A percentile compares a stretch with the other conserved stretches of the same genome.
Evolutionary conservation across 2,329 filamentous ascomycete species (phyloP).

Genomic region (Arthrobotrys musiformis): DNA sequence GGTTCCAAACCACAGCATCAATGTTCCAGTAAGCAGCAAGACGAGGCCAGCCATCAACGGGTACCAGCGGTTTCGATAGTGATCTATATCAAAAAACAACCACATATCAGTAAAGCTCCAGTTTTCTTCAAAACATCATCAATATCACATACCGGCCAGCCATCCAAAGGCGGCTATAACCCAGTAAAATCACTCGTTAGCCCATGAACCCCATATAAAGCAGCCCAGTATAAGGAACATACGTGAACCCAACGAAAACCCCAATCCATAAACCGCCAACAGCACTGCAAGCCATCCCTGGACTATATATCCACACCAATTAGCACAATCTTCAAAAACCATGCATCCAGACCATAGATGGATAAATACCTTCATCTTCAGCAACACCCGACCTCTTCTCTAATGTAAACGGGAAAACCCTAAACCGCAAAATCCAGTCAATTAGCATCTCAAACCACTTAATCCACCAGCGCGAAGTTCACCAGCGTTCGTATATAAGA

Average conservation of each 20-base stretch:
- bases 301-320: conserved; percentile 22
- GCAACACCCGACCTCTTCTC: conserved; percentile 44
- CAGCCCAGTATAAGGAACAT: conserved; percentile 6
- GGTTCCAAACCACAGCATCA: conserved; percentile 52
- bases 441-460: not conserved
- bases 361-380: conserved; percentile 41
- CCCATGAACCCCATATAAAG: not conserved
- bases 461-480: not conserved
- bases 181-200: conserved; percentile 10
- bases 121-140: not conserved
- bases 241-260: conserved; percentile 53
- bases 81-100: conserved; percentile 15
- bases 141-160: conserved; percentile 42
- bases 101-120: conserved; percentile 6
- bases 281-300: conserved; percentile 52
- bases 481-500: not conserved
- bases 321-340: not conserved
- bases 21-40: conserved; percentile 32
- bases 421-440: not conserved
- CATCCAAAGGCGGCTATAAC: conserved; percentile 51
- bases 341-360: not conserved
- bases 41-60: conserved; percentile 50
- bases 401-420: conserved; percentile 53
- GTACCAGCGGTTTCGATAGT: conserved; percentile 48
- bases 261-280: conserved; percentile 49